Evolutionary conservation across 306 rosid species (phyloP).

Genomic region (Quercus gilva): DNA sequence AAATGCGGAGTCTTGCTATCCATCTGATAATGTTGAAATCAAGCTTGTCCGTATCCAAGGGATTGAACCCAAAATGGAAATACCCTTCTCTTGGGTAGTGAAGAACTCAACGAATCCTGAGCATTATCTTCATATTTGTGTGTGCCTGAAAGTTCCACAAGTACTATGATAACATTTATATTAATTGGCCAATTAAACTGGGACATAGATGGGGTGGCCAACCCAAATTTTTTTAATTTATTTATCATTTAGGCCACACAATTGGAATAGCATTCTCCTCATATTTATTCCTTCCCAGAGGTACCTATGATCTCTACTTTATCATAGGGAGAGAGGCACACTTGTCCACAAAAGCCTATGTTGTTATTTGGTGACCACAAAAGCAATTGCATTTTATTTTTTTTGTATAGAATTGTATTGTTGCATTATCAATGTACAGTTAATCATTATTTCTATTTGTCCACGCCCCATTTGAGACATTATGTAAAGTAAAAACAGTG

Average conservation of each 20-base stretch:
- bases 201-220: background rate
- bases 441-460: background rate
- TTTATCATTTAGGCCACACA: background rate
- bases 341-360: background rate
- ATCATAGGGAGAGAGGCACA: background rate
- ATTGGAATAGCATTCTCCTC: background rate
- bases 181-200: background rate
- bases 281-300: too few species aligned
- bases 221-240: background rate
- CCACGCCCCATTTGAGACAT: background rate
- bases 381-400: background rate
- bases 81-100: conserved; percentile 93
- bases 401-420: background rate
- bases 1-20: conserved; percentile 16
- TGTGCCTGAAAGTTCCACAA: conserved; percentile 59
- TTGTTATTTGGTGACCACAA: background rate
- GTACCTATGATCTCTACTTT: background rate
- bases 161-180: conserved; percentile 20
- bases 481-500: too few species aligned
- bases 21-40: conserved; percentile 45
- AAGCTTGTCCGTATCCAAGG: conserved; percentile 92
- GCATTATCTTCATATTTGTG: conserved; percentile 78
- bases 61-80: conserved; percentile 76
- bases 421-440: background rate
- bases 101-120: conserved; percentile 79